Base-by-base conservation (phyloP, 306 rosid species). In the Castanopsis chinensis region DNA sequence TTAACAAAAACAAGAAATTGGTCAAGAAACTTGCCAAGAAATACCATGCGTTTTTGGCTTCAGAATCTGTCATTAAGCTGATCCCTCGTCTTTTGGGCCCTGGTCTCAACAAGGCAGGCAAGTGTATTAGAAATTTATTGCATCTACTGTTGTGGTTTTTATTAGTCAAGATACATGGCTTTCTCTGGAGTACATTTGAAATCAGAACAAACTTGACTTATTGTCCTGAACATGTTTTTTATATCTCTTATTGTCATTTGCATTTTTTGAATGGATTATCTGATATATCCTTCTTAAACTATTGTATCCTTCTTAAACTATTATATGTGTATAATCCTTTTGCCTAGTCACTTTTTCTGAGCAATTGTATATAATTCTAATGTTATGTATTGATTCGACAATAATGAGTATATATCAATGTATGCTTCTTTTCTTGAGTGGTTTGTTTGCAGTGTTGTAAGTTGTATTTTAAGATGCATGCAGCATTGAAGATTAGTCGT, bases 31-130 rank as follows among this genome's bases (percentile, higher is more conserved):
- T 94, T 18, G 98, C 98, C 12, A 94, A 94, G 64, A 90, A 92
- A 70, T 89, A 85, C 81, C 97, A 92, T 83, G 95, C 97, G 57
- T 93, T 92, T 75, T 89, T 93, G 27, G 98, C 98, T 21, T 93
- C 98, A 5, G 98, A 93, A 80, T 90, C 98, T 58, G 91, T 92
- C 4, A 94, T 94, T 20, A 94, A 92, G 87, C 96, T 92, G 88
- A 93, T 93, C 68, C 98, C 98, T 9, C 94, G 94, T 77, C 94
- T 93, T 68, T 80, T 93, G 77, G 97, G 97, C 56, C 98, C 94
- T 54, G 97, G 98, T 79, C 98, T 93, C 74, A 93, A 93, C 88
- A 91, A 93, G 85, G 98, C 98, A 78, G 97, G 97, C 92, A 76
- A 28, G 97, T 88, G 7, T 52, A 13, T 54, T 7, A 23, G 55